These are phyloP conservation scores for Colletotrichum sp. DNA, from an alignment of 2,329 filamentous ascomycete species.

Conservation along the genomic window DNA sequence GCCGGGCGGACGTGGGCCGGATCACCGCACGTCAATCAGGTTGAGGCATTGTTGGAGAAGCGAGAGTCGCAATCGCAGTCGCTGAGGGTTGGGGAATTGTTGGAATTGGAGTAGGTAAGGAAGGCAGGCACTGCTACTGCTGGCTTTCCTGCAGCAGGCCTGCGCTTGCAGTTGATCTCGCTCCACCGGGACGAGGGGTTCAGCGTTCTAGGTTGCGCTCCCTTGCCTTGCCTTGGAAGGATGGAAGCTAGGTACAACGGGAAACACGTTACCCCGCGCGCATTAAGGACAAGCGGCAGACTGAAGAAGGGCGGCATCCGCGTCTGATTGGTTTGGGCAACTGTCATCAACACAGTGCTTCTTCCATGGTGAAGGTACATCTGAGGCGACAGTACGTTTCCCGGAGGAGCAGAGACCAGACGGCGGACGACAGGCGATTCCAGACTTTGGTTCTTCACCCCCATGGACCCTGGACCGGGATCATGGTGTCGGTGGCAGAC, in stretches of 20 bases:
- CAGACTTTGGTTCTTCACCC: not conserved
- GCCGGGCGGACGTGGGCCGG: constrained; percentile 7
- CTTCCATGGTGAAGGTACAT: not conserved
- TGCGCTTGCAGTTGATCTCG: not conserved
- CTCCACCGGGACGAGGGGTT: constrained; percentile 2
- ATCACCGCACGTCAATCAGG: constrained; percentile 3
- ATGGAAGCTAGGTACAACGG: not conserved
- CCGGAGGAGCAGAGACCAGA: not conserved
- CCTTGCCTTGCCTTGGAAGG: not conserved
- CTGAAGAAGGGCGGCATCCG: not conserved
- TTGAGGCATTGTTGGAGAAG: not conserved
- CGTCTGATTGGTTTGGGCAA: not conserved
- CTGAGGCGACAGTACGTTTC: not conserved
- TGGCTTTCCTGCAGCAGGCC: not conserved
- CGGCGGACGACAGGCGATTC: not conserved
- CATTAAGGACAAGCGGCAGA: not conserved
- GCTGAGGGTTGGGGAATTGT: not conserved
- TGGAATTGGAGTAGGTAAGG: not conserved
- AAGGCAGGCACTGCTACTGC: not conserved
- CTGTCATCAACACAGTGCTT: not conserved
- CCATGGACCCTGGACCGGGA: not conserved
- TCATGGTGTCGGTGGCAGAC: not conserved
- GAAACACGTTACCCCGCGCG: constrained; percentile 11
- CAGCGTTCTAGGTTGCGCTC: not conserved
- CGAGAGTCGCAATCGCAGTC: not conserved